Evolutionary conservation across 352 stramenopile genomes (phyloP), one percentile per base, ranked within the genome.

Genomic region (Phytophthora pinifolia): DNA sequence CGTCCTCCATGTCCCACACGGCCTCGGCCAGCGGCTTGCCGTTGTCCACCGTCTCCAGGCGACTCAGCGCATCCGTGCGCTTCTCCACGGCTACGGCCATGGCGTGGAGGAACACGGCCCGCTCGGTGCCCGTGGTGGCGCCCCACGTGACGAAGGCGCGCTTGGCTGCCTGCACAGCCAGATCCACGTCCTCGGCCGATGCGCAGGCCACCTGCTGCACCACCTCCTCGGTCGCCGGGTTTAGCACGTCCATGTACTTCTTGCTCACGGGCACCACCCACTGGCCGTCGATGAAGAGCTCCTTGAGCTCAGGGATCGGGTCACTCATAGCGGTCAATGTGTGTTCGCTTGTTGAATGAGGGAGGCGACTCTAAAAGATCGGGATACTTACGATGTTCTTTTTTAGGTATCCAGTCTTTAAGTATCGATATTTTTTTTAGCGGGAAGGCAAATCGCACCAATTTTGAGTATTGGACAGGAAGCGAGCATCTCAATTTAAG

Each of bases 1-100:
- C 76, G 42, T 89, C 76, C 47, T 86, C 77, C 45, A 92, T 83
- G 50, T 89, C 79, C 79, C 79, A 88, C 48, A 73, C 69, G 10
- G 77, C 65, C 42, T 92, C 79, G 2, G 67, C 36, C 10, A 88
- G 44, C 8, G 79, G 72, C 55, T 92, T 92, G 60, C 81, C 81
- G 38, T 64, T 69, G 57, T 92, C 76, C 22, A 88, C 25, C 27
- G 81, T 88, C 63, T 89, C 81, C n/a, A 92, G 59, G 9, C 61
- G 59, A 39, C 68, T 76, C 5, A 91, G 46, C 9, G 62, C 59
- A 13, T 67, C 59, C 8, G 46, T 62, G 20, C 54, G 47, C 12
- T 69, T 58, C 12, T 34, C 37, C 37, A 70, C 55, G 9, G 65
- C n/a, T 47, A 56, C 55, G 6, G 29, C 48, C 54, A 65, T 61